Evolutionary conservation across 768 basidiomycete species (phyloP).

Genomic region (Pulveroboletus sp.): DNA sequence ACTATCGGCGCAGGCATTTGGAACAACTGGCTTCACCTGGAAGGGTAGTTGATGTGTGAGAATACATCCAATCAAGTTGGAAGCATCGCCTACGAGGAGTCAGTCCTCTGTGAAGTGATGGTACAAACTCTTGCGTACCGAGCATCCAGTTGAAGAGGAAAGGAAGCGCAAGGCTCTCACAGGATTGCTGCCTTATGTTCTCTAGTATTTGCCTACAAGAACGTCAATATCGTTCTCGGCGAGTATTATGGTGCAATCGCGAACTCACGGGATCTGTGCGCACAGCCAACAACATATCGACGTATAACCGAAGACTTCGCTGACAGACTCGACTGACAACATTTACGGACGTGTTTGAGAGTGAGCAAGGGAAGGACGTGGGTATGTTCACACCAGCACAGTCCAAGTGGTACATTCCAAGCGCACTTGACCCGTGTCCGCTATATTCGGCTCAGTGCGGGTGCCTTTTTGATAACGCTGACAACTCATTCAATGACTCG

Average conservation of each 20-base stretch:
- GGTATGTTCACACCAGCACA: constrained; percentile 16
- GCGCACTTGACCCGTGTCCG: not conserved
- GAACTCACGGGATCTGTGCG: constrained; percentile 83
- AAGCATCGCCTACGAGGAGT: constrained; percentile 69
- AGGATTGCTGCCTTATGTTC: constrained; percentile 72
- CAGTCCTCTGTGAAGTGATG: constrained; percentile 6
- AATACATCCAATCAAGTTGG: constrained; percentile 89
- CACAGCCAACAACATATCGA: constrained; percentile 82
- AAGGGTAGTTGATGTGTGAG: constrained; percentile 93
- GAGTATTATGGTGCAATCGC: constrained; percentile 3
- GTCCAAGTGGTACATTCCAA: not conserved
- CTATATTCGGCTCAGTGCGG: not conserved
- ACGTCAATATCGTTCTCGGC: constrained; percentile 8
- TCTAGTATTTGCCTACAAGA: constrained; percentile 73
- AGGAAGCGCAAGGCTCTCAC: constrained; percentile 88
- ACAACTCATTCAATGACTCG: no score
- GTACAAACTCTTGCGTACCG: constrained; percentile 49
- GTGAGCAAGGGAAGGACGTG: not conserved
- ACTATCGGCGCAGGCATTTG: constrained; percentile 5
- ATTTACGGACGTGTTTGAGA: constrained; percentile 3
- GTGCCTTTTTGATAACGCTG: no score
- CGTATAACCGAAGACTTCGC: constrained; percentile 64
- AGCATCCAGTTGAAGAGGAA: constrained; percentile 93
- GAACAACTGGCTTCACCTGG: constrained; percentile 56
- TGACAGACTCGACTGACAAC: constrained; percentile 35